Evolutionary conservation across 805 yeast genomes (phyloP).

Genomic region (Myxozyma udenii): DNA sequence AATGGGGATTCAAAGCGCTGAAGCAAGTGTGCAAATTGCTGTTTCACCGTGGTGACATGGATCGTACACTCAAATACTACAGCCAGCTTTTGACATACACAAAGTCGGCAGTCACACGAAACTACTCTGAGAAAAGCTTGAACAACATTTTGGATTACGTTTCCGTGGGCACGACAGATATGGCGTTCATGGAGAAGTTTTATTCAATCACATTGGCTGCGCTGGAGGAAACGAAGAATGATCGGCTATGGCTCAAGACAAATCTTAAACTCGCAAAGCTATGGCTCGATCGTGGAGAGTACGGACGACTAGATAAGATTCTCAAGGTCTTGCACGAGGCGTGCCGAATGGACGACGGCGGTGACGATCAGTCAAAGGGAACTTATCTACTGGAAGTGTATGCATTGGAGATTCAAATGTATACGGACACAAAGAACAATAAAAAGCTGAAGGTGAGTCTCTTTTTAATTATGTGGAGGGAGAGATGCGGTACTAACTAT

Average conservation of each 20-base stretch:
- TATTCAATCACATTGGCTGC: conserved; percentile 33
- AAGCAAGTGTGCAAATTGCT: conserved; percentile 40
- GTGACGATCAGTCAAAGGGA: conserved; percentile 31
- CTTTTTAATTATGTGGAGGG: background rate
- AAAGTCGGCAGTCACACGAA: conserved; percentile 32
- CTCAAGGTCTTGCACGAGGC: conserved; percentile 26
- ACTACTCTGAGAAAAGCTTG: conserved; percentile 40
- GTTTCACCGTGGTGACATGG: conserved; percentile 26
- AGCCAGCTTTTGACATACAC: conserved; percentile 29
- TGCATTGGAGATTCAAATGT: conserved; percentile 61
- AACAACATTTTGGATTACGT: conserved; percentile 37
- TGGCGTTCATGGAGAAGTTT: conserved; percentile 33
- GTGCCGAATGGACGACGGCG: conserved; percentile 30
- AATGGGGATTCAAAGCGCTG: conserved; percentile 38
- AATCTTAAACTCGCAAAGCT: conserved; percentile 37
- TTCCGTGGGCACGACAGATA: conserved; percentile 27
- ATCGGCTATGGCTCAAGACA: conserved; percentile 36
- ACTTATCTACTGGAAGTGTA: conserved; percentile 55
- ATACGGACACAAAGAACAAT: conserved; percentile 42
- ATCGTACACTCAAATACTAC: conserved; percentile 31
- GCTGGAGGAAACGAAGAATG: conserved; percentile 33
- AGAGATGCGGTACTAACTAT: background rate
- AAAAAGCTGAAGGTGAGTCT: conserved; percentile 38
- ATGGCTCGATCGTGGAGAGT: conserved; percentile 34
- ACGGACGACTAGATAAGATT: conserved; percentile 22